Evolutionary conservation across 345 rosid species (phyloP), one percentile per base, ranked within the genome.

Genomic region (Brassica rapa): DNA sequence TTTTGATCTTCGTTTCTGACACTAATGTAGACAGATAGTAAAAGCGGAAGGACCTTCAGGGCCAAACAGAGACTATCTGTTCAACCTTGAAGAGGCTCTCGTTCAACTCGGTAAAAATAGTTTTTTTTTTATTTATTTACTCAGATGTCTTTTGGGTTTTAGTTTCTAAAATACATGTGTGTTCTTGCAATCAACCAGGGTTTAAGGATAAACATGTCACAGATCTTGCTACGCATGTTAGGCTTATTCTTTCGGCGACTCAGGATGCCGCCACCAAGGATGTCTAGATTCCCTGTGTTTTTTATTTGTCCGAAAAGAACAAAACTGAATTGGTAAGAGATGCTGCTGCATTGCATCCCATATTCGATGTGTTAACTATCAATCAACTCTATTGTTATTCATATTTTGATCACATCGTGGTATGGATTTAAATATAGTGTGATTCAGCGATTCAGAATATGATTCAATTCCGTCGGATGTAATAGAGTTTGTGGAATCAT

Each of bases 11-110:
- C 24, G 2, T 32, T 15, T 66, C 27, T 68, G 27, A 37, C 2
- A 0, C 30, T 43, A 63, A 15, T 65, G 76, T 82, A 94, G 97
- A 69, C 97, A 94, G 83, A 90, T 94, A 30, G 79, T 86, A 74
- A 64, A 77, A 14, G 92, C 97, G 2, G 67, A 86, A 87, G 98
- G 98, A 61, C 98, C 98, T 27, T 94, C 98, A 12, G 98, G 97
- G 70, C 95, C 98, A 51, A 90, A 90, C 86, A 89, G 94, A 87
- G 97, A 90, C 70, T 90, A 88, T 73, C 89, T 92, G 65, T 89
- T 92, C 83, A 86, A 89, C 19, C 90, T 94, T 25, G 97, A 91
- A 83, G 73, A 62, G 33, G 92, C 95, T 74, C 94, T 94, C 25
- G 77, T 76, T 63, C 76, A 89, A 80, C 75, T 88, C 15, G 95